Evolutionary conservation across 2,329 filamentous ascomycete genomes (phyloP), one percentile per base, ranked within the genome.

Genomic region (Sclerotiophoma versabilis): DNA sequence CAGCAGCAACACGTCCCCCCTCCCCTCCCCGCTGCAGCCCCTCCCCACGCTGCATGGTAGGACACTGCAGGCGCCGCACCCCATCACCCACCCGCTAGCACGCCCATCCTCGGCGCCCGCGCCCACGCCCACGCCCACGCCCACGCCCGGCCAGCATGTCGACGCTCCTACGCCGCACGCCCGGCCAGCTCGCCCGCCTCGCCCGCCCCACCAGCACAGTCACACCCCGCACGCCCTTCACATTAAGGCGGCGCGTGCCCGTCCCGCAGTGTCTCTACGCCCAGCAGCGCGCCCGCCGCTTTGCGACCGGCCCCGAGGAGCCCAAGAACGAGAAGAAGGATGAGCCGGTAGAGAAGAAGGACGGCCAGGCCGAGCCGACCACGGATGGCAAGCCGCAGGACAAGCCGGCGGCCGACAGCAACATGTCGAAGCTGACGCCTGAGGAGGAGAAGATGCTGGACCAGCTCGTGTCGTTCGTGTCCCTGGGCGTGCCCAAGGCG

Each of bases 131-230:
- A 3, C 30, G 14, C 5, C 47, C 48, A 44, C 52, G 68, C 74
- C 73, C 76, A 80, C 73, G 5, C 39, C 25, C 17, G 8, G 8
- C 32, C 43, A 30, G 51, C 76, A 90, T 90, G 87, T 86, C 86
- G 74, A 84, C 84, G 68, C 79, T 87, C 69, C 78, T 89, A 64
- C 84, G 87, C 74, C 85, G 86, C 33, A 49, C 48, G 4, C 83
- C 87, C 74, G 84, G 85, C 79, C 83, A 85, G 74, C 77, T 90
- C 72, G 84, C 85, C 77, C 83, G 84, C 74, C 80, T 86, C 70
- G 83, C 84, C 54, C 83, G 83, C 74, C 77, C 82, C 63, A 81
- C 81, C 62, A 77, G 83, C 69, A 81, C 82, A 69, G 76, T 79
- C 66, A 76, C 82, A 57, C 75, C 82, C 49, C 79, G 81, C 68